Percentiles rank a stretch among this genome's conserved stretches.
Conservation (phyloP, 2,329 filamentous ascomycete species). For the Colletotrichum cereale region DNA sequence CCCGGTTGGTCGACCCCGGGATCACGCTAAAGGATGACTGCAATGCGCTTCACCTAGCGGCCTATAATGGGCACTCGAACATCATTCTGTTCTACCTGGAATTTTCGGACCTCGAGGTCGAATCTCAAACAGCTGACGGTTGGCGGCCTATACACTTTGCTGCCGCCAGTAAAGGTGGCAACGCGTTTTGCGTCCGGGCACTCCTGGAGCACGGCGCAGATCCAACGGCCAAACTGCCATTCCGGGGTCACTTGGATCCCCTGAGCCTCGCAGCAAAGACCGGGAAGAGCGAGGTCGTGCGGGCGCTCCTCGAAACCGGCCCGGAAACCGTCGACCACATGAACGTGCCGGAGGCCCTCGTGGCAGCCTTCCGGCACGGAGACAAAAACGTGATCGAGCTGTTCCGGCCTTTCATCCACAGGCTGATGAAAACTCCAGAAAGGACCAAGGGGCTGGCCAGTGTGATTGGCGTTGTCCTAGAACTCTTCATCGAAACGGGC, state of each 20-base stretch:
- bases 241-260: neutral
- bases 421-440: neutral
- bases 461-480: neutral
- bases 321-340: neutral
- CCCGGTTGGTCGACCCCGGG: neutral
- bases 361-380: neutral
- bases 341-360: neutral
- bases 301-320: neutral
- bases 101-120: neutral
- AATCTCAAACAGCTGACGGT: neutral
- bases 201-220: conserved; percentile 28
- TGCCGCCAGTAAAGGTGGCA: neutral
- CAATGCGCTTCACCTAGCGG: conserved; percentile 25
- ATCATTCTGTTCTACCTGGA: neutral
- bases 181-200: conserved; percentile 2
- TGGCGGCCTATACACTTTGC: conserved; percentile 29
- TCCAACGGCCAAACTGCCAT: neutral
- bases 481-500: neutral
- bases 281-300: neutral
- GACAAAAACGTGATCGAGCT: neutral
- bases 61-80: neutral
- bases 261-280: neutral
- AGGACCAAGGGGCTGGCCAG: neutral
- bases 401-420: neutral
- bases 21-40: neutral